Conservation (phyloP, 1,139 yeast species). For the Spathaspora sp. region DNA sequence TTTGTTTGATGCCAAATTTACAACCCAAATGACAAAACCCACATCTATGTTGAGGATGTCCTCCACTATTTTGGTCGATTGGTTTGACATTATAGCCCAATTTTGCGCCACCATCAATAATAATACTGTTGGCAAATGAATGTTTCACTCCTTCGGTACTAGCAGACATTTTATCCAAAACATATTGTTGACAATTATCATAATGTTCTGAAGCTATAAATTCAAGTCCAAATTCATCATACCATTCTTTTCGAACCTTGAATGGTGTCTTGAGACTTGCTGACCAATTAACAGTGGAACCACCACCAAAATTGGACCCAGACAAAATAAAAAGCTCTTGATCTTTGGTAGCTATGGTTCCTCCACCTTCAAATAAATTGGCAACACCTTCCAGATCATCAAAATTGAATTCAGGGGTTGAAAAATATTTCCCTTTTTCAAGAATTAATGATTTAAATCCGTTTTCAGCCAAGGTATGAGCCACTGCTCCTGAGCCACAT, state of each 20-base stretch:
- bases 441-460: conserved; percentile 50
- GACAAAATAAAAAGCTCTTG: conserved; percentile 47
- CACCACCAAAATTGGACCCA: conserved; percentile 62
- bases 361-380: conserved; percentile 43
- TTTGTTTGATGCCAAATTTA: conserved; percentile 54
- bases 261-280: conserved; percentile 56
- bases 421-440: conserved; percentile 53
- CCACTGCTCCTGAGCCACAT: conserved; percentile 58
- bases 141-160: conserved; percentile 41
- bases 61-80: conserved; percentile 53
- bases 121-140: conserved; percentile 46
- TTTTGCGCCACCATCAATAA: conserved; percentile 47
- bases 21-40: conserved; percentile 58
- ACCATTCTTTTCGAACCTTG: conserved; percentile 57
- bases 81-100: conserved; percentile 45
- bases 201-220: conserved; percentile 48
- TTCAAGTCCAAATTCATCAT: conserved; percentile 45
- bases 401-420: conserved; percentile 35
- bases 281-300: conserved; percentile 63
- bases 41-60: conserved; percentile 46
- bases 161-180: conserved; percentile 54
- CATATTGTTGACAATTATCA: conserved; percentile 50
- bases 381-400: conserved; percentile 39
- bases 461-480: conserved; percentile 45
- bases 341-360: conserved; percentile 30